Evolutionary conservation across 305 asterid species (phyloP).

Genomic region (Plantago rigida): DNA sequence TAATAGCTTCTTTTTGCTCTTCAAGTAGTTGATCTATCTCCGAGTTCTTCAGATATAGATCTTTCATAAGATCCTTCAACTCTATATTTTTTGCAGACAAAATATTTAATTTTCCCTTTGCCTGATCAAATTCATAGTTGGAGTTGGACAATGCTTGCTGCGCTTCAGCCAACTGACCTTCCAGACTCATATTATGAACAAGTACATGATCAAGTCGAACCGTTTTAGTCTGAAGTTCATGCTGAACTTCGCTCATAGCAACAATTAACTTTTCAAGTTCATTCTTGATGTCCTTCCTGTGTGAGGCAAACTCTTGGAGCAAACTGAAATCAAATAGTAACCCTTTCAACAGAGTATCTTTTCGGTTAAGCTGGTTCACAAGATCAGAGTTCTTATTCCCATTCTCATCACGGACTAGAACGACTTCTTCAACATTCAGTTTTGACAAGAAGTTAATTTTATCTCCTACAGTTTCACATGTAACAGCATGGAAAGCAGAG

Average conservation of each 20-base stretch:
- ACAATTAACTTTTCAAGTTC: constrained; percentile 49
- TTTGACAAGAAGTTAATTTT: constrained; percentile 21
- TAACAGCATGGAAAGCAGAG: constrained; percentile 24
- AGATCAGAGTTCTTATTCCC: constrained; percentile 38
- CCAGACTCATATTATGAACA: constrained; percentile 44
- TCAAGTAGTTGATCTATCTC: constrained; percentile 54
- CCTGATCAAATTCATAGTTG: constrained; percentile 45
- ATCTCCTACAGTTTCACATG: constrained; percentile 29
- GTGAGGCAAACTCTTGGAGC: constrained; percentile 78
- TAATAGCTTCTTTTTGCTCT: constrained; percentile 52
- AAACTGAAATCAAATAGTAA: constrained; percentile 74
- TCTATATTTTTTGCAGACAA: constrained; percentile 56
- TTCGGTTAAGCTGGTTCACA: constrained; percentile 54
- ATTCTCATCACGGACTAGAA: constrained; percentile 30
- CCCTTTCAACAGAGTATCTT: constrained; percentile 61
- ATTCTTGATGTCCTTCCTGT: constrained; percentile 60
- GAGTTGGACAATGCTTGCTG: constrained; percentile 43
- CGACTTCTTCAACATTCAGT: constrained; percentile 30
- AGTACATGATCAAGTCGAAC: constrained; percentile 43
- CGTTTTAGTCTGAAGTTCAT: constrained; percentile 50
- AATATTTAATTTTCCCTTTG: constrained; percentile 37
- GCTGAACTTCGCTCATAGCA: constrained; percentile 47
- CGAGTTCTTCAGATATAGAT: constrained; percentile 56
- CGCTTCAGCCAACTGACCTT: constrained; percentile 46
- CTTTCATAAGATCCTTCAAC: constrained; percentile 50